phyloP scores from a whole-genome alignment of 768 basidiomycete genomes.

The Auricularia heimuer region DNA sequence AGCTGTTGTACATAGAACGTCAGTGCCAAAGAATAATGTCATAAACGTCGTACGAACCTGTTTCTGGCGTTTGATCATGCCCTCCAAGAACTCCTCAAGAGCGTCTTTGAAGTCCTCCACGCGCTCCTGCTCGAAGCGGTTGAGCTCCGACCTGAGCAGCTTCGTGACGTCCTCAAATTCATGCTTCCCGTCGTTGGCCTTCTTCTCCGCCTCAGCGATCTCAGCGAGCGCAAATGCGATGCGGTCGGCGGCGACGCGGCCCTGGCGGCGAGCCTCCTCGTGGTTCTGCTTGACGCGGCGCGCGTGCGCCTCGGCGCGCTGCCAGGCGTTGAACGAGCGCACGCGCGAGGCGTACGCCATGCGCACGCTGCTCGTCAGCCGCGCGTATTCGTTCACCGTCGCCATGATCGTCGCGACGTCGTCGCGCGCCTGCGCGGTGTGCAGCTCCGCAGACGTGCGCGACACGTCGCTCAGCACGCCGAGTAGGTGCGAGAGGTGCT shows the following conservation, averaged over 20 bases:
- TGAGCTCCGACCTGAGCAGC: conserved; percentile 80
- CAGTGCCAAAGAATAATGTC: conserved; percentile 1
- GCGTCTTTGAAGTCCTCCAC: conserved; percentile 87
- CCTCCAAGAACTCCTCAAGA: conserved; percentile 75
- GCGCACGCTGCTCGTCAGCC: conserved; percentile 78
- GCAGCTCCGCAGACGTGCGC: conserved; percentile 60
- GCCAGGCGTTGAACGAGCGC: conserved; percentile 74
- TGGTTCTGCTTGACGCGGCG: conserved; percentile 63
- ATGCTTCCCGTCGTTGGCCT: conserved; percentile 68
- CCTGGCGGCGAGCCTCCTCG: conserved; percentile 74
- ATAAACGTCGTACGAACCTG: conserved; percentile 35
- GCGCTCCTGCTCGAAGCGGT: conserved; percentile 86
- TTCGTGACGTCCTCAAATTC: conserved; percentile 87
- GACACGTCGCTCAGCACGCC: conserved; percentile 66
- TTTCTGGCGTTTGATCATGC: conserved; percentile 79
- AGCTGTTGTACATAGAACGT: conserved; percentile 33
- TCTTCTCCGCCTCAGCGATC: conserved; percentile 84
- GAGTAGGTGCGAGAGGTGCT: conserved; percentile 61
- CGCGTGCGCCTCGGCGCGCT: conserved; percentile 66
- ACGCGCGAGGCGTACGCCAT: conserved; percentile 83
- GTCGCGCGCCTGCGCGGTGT: conserved; percentile 65
- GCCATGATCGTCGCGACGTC: conserved; percentile 76
- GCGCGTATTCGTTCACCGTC: conserved; percentile 89
- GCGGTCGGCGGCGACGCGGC: conserved; percentile 59
- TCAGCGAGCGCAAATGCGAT: conserved; percentile 64